Evolutionary conservation across 75 land plant genomes (phyloP), one percentile per base, ranked within the genome.

Genomic region (Gnetum montanum): DNA sequence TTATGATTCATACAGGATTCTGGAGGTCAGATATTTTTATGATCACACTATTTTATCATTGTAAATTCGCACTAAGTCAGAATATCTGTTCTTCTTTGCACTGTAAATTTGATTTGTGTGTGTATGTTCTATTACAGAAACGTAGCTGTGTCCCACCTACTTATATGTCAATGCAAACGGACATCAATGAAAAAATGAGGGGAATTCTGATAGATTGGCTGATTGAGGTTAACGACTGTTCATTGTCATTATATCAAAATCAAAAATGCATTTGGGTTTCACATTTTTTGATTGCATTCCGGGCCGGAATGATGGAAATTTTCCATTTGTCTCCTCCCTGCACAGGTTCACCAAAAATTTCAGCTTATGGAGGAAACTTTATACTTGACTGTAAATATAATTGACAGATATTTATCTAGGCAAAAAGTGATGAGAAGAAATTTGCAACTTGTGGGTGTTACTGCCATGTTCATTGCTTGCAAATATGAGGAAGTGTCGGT

Each of bases 401-500:
- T 92, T 53, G 97, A 92, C 49, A 52, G 95, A 52, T 92, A 81
- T 52, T 49, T 92, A 33, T 66, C 69, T 10, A 38, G 60, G 1
- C 81, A 77, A 47, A 61, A 40, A 1, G 86, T 88, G 11, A 58
- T 74, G 18, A 76, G 97, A 46, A 92, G 88, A 68, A 72, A 88
- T 48, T 83, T 92, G 31, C 97, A 92, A 51, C 68, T 92, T 28
- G 97, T 92, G 24, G 97, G 97, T 0, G 76, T 92, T 6, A 85
- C 85, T 7, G 94, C 97, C 5, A 76, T 92, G 97, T 89, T 92
- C 4, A 63, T 92, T 27, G 97, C 97, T 0, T 95, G 90, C 70
- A 92, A 92, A 56, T 92, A 88, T 59, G 95, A 92, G 61, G 97
- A 92, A 52, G 84, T 92, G 2, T 72, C 76, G 44, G 97, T 92